These are phyloP conservation scores for Microsporum canis DNA, from an alignment of 2,329 filamentous ascomycete species.

Conservation along the genomic window DNA sequence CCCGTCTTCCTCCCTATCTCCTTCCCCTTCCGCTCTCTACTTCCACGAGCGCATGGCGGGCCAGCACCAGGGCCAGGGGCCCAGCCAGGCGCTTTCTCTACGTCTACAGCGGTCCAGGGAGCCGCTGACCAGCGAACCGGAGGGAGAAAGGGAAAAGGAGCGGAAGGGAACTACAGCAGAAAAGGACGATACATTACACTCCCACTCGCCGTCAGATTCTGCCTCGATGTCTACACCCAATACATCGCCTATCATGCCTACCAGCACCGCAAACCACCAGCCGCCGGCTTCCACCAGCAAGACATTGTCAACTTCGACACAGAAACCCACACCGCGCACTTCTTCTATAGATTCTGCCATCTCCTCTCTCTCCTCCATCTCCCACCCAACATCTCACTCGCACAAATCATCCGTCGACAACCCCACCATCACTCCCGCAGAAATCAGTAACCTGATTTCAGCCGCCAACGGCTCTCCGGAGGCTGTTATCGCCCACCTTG, in stretches of 20 bases:
- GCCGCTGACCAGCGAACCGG: background rate
- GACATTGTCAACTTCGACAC: background rate
- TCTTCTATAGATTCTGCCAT: slow-evolving; percentile 91
- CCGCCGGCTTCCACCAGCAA: background rate
- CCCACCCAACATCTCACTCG: slow-evolving; percentile 36
- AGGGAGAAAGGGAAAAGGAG: background rate
- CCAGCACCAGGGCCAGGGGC: slow-evolving; percentile 1
- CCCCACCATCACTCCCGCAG: slow-evolving; percentile 50
- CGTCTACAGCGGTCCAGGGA: background rate
- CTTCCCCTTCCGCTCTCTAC: background rate
- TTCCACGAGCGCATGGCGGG: slow-evolving; percentile 3
- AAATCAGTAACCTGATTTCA: slow-evolving; percentile 68
- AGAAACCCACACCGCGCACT: slow-evolving; percentile 49
- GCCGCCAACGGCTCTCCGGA: slow-evolving; percentile 73
- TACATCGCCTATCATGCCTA: background rate
- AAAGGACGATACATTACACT: slow-evolving; percentile 1
- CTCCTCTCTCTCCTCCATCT: slow-evolving; percentile 55
- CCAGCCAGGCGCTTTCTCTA: background rate
- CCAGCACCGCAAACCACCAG: background rate
- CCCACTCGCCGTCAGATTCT: background rate
- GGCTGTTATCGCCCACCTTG: slow-evolving; percentile 71
- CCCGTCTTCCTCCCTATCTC: background rate
- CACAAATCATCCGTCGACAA: slow-evolving; percentile 48
- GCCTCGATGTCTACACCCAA: background rate
- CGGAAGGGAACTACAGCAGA: background rate